phyloP scores from a whole-genome alignment of 805 yeast genomes.

The Saccharomycopsis guyanensis region DNA sequence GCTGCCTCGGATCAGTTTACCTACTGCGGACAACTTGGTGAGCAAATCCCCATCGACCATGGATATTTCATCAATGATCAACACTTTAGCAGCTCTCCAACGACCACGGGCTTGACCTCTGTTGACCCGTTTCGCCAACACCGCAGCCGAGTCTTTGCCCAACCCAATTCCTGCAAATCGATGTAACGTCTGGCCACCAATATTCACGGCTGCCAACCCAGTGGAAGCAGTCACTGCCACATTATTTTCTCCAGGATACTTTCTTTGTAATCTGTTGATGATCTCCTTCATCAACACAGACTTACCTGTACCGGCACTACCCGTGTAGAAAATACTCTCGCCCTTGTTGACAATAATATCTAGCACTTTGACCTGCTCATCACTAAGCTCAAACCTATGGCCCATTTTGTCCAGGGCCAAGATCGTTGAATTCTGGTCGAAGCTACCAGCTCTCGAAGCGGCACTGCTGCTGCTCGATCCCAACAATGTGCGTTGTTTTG shows the following conservation, averaged over 20 bases:
- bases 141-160: slow-evolving; percentile 45
- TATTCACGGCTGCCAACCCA: slow-evolving; percentile 90
- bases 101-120: slow-evolving; percentile 35
- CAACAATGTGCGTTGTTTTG: too few relatives aligned
- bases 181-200: slow-evolving; percentile 87
- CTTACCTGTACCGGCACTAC: slow-evolving; percentile 86
- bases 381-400: slow-evolving; percentile 26
- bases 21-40: slow-evolving; percentile 67
- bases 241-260: slow-evolving; percentile 36
- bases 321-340: slow-evolving; percentile 63
- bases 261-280: slow-evolving; percentile 42
- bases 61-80: slow-evolving; percentile 87
- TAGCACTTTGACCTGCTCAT: slow-evolving; percentile 47
- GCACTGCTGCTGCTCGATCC: too few relatives aligned
- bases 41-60: slow-evolving; percentile 83
- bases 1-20: slow-evolving; percentile 43
- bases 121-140: slow-evolving; percentile 41
- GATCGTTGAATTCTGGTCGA: too few relatives aligned
- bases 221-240: slow-evolving; percentile 94
- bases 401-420: background rate
- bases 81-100: slow-evolving; percentile 64
- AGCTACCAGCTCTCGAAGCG: background rate
- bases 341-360: slow-evolving; percentile 43
- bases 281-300: slow-evolving; percentile 60
- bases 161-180: slow-evolving; percentile 81